Conservation (phyloP, 306 rosid species). For the Oemleria cerasiformis region DNA sequence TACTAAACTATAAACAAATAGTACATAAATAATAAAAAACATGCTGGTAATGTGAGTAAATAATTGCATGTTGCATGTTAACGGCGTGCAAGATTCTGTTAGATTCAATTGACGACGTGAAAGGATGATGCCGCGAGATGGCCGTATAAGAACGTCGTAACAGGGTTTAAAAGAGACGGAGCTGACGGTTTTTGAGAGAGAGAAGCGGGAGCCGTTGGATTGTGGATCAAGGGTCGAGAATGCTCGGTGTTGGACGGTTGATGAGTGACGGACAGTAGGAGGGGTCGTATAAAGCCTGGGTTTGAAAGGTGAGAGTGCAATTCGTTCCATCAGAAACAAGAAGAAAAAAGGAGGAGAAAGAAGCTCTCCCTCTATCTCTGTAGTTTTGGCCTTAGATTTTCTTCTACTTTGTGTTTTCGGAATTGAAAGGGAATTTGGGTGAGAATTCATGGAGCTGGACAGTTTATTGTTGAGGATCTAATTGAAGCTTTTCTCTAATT, state of each 20-base stretch:
- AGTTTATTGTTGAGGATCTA: constrained; percentile 52
- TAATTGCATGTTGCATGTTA: constrained; percentile 14
- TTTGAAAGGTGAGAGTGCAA: constrained; percentile 45
- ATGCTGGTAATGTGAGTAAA: not conserved
- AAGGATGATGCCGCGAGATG: not conserved
- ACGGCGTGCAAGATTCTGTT: constrained; percentile 51
- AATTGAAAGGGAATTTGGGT: constrained; percentile 17
- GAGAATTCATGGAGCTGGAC: constrained; percentile 25
- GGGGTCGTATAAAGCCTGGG: constrained; percentile 43
- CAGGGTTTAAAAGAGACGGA: constrained; percentile 35
- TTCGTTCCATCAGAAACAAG: constrained; percentile 45
- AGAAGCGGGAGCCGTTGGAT: constrained; percentile 40
- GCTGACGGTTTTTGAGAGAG: constrained; percentile 31
- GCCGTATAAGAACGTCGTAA: constrained; percentile 22
- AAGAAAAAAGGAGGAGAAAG: constrained; percentile 12
- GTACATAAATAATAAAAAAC: not conserved
- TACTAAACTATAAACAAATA: not conserved
- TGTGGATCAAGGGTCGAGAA: constrained; percentile 35
- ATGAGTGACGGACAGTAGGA: constrained; percentile 41
- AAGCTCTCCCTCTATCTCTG: constrained; percentile 25
- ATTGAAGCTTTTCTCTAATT: constrained; percentile 16
- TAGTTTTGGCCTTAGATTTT: constrained; percentile 25
- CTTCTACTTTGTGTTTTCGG: not conserved
- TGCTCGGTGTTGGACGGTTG: constrained; percentile 38
- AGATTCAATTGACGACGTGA: constrained; percentile 20